Evolutionary conservation across 108 stramenopile genomes (phyloP).

Genomic region (Mayamaea pseudoterrestris): DNA sequence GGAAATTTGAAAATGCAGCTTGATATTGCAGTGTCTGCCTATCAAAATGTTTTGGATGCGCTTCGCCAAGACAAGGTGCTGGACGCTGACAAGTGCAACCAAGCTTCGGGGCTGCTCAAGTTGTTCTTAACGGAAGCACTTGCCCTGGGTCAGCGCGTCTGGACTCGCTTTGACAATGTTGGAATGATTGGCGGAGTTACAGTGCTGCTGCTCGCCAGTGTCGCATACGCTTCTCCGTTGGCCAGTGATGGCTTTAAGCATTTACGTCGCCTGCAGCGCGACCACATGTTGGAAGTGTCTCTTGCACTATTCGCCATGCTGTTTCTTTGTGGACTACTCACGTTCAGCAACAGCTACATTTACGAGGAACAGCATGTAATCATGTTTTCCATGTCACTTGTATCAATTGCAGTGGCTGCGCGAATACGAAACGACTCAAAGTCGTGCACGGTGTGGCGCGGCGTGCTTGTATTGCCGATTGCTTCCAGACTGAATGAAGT

Average conservation of each 20-base stretch:
- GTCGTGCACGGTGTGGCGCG: slow-evolving; percentile 3
- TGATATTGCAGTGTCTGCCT: slow-evolving; percentile 38
- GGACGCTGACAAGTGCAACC: slow-evolving; percentile 45
- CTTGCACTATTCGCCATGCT: slow-evolving; percentile 31
- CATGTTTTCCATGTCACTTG: slow-evolving; percentile 42
- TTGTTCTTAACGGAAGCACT: slow-evolving; percentile 54
- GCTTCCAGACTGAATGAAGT: slow-evolving; percentile 40
- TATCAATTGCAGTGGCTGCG: slow-evolving; percentile 30
- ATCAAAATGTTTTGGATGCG: slow-evolving; percentile 31
- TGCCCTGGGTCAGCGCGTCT: slow-evolving; percentile 68
- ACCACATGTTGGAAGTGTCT: slow-evolving; percentile 20
- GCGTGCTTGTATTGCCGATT: slow-evolving; percentile 30
- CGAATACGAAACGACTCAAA: slow-evolving; percentile 14
- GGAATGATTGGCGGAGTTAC: slow-evolving; percentile 61
- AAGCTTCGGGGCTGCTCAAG: slow-evolving; percentile 65
- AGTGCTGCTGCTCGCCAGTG: slow-evolving; percentile 28
- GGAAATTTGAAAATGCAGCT: slow-evolving; percentile 40
- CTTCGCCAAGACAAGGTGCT: slow-evolving; percentile 12
- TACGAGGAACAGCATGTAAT: slow-evolving; percentile 46
- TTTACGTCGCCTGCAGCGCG: slow-evolving; percentile 4
- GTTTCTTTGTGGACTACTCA: slow-evolving; percentile 55
- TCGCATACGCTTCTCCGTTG: slow-evolving; percentile 6
- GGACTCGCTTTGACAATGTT: slow-evolving; percentile 70
- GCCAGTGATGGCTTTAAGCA: not conserved
- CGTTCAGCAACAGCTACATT: slow-evolving; percentile 77